A percentile compares a stretch with the other conserved stretches of the same genome.
Evolutionary conservation across 768 basidiomycete genomes (phyloP).

Genomic region (Lentinula lateritia): DNA sequence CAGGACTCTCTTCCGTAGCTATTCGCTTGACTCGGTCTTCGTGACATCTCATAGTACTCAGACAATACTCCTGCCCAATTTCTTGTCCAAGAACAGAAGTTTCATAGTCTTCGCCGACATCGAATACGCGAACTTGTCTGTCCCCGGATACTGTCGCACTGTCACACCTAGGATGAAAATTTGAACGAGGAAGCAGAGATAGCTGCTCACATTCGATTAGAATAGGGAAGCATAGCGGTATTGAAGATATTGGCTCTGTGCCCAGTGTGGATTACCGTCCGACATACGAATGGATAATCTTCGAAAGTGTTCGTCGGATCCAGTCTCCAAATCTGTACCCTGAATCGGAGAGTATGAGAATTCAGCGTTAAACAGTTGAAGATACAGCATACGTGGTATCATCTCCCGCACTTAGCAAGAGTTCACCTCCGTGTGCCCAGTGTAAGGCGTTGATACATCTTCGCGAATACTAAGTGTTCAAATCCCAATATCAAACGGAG

Average conservation of each 20-base stretch:
- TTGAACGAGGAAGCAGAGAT: not conserved
- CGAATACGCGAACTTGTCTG: constrained; percentile 72
- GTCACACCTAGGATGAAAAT: not conserved
- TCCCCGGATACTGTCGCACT: constrained; percentile 77
- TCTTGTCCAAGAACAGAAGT: constrained; percentile 35
- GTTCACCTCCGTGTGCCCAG: constrained; percentile 63
- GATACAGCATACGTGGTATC: constrained; percentile 51
- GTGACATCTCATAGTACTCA: constrained; percentile 66
- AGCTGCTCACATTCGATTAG: constrained; percentile 63
- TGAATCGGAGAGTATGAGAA: constrained; percentile 18
- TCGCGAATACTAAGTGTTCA: not conserved
- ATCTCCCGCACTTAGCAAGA: constrained; percentile 68
- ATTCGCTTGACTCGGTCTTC: constrained; percentile 63
- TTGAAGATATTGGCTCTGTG: constrained; percentile 86
- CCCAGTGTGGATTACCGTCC: constrained; percentile 69
- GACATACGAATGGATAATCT: constrained; percentile 62
- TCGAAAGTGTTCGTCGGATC: constrained; percentile 35
- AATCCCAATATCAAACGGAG: not conserved
- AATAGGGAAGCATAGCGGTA: constrained; percentile 71
- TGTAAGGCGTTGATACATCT: constrained; percentile 77
- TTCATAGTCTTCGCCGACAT: constrained; percentile 44
- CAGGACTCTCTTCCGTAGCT: constrained; percentile 72
- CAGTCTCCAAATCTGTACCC: constrained; percentile 77
- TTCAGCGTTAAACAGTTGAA: not conserved
- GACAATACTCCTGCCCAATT: constrained; percentile 32